A percentile compares a stretch with the other conserved stretches of the same genome.
phyloP scores from a whole-genome alignment of 805 yeast genomes.

The Komagataella phaffii region DNA sequence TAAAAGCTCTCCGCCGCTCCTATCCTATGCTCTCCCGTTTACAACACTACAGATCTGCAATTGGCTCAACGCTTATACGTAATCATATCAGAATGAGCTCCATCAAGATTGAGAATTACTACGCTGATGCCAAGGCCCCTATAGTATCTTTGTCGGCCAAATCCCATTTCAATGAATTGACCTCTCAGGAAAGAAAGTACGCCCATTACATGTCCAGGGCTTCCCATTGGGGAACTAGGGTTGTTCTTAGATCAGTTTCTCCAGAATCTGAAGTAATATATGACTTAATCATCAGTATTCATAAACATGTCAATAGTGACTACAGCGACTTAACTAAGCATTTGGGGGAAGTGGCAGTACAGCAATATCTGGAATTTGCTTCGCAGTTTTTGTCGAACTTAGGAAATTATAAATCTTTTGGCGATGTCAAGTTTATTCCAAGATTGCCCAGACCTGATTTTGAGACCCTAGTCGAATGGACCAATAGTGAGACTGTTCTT shows the following conservation, averaged over 20 bases:
- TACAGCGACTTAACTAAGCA: slow-evolving; percentile 20
- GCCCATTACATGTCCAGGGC: slow-evolving; percentile 81
- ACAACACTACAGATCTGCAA: neutral
- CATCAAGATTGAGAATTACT: slow-evolving; percentile 8
- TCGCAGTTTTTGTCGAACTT: slow-evolving; percentile 64
- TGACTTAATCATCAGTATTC: slow-evolving; percentile 53
- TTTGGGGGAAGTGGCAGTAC: slow-evolving; percentile 22
- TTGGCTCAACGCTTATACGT: neutral
- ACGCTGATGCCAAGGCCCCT: slow-evolving; percentile 57
- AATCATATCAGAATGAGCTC: neutral
- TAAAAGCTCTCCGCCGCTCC: neutral
- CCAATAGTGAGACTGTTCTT: slow-evolving; percentile 20
- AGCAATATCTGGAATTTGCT: slow-evolving; percentile 52
- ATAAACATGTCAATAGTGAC: slow-evolving; percentile 35
- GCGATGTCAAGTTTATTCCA: slow-evolving; percentile 81
- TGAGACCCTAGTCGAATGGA: slow-evolving; percentile 27
- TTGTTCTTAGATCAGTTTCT: slow-evolving; percentile 68
- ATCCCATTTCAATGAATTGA: slow-evolving; percentile 52
- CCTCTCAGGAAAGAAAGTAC: slow-evolving; percentile 47
- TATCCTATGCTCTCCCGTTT: neutral
- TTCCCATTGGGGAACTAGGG: slow-evolving; percentile 72
- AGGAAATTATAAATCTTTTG: slow-evolving; percentile 79
- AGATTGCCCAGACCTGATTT: slow-evolving; percentile 34
- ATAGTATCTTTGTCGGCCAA: slow-evolving; percentile 58
- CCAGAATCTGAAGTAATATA: slow-evolving; percentile 68